Base-by-base conservation (phyloP, 441 rosid genomes). In the Erodium texanum region DNA sequence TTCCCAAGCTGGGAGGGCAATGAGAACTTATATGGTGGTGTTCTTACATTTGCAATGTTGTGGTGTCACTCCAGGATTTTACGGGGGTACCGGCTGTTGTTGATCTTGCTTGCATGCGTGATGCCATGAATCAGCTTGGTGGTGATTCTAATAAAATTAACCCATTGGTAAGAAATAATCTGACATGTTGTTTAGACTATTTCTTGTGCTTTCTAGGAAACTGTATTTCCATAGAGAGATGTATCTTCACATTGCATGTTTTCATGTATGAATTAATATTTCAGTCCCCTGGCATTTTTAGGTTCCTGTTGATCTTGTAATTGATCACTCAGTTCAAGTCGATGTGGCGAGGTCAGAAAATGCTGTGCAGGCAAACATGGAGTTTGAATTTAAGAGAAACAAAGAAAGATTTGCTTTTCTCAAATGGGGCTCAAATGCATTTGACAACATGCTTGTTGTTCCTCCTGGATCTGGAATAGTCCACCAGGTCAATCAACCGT, bases 281-380 rank as follows among this genome's bases (percentile, higher is more conserved):
- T 38, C 24, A 64, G 20, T 10, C 50, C 9, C 67, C 11, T 56
- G 14, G 50, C 14, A 61, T 32, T 22, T 80, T 78, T 82, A 86
- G 90, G 88, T 86, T 64, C 90, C 90, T 10, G 89, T 87, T 70
- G 92, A 87, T 79, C 92, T 87, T 78, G 92, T 87, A 18, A 87
- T 87, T 68, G 92, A 87, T 72, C 92, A 87, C 82, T 87, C 92
- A 0, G 92, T 87, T 69, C 89, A 85, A 72, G 92, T 87, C 68
- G 92, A 87, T 67, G 92, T 87, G 69, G 89, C 89, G 45, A 77
- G 92, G 74, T 83, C 86, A 7, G 89, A 83, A 79, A 85, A 87
- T 75, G 87, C 92, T 5, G 86, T 87, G 74, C 92, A 83, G 79
- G 87, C 85, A 63, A 87, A 87, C 66, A 87, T 87, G 92, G 87